Percentiles rank a stretch among this genome's conserved stretches.
Conservation (phyloP, 1,139 yeast genomes). For the Debaryomyces sp. region DNA sequence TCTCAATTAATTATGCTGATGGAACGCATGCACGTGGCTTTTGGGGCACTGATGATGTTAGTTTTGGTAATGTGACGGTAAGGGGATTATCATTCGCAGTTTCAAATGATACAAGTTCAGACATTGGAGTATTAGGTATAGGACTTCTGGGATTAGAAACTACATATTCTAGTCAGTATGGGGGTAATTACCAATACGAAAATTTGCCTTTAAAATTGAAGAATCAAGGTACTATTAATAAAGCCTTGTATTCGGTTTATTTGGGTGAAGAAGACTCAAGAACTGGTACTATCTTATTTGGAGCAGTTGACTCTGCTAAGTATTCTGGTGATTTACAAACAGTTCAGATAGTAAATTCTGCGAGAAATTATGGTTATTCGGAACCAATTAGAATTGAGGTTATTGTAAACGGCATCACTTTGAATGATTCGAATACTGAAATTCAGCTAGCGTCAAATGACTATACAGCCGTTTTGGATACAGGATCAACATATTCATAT, state of each 20-base stretch:
- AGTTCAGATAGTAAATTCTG: conserved; percentile 31
- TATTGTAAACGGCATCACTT: conserved; percentile 21
- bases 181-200: conserved; percentile 21
- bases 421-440: conserved; percentile 14
- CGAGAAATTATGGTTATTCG: conserved; percentile 17
- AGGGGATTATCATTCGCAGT: conserved; percentile 52
- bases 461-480: conserved; percentile 41
- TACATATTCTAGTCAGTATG: conserved; percentile 20
- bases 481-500: conserved; percentile 45
- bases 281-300: conserved; percentile 47
- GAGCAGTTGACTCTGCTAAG: conserved; percentile 55
- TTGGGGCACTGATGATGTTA: conserved; percentile 54
- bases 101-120: conserved; percentile 45
- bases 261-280: conserved; percentile 21
- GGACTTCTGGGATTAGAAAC: conserved; percentile 58
- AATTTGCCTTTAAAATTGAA: conserved; percentile 33
- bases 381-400: conserved; percentile 31
- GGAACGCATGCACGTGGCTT: conserved; percentile 59
- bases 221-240: conserved; percentile 49
- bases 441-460: conserved; percentile 19
- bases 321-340: conserved; percentile 38
- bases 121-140: conserved; percentile 55
- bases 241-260: conserved; percentile 55
- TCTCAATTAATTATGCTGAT: conserved; percentile 64
- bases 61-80: conserved; percentile 44